These are phyloP conservation scores for Cinchona pubescens DNA, from an alignment of 257 asterid genomes.

Conservation along the genomic window DNA sequence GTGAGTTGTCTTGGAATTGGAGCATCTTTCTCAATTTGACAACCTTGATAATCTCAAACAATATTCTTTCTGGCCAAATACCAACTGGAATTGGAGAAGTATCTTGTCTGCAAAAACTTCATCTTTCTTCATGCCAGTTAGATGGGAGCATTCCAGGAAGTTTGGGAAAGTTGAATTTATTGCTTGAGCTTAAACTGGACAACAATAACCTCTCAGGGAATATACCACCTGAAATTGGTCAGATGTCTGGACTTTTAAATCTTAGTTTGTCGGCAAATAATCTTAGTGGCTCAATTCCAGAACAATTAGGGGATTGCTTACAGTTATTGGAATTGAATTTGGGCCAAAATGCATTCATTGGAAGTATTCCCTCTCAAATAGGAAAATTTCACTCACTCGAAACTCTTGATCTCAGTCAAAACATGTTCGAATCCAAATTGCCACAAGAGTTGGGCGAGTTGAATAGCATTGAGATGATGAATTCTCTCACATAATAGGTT, in stretches of 20 bases:
- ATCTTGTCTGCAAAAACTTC: constrained; percentile 17
- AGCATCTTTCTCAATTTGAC: constrained; percentile 15
- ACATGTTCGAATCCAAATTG: constrained; percentile 26
- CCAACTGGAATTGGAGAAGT: constrained; percentile 26
- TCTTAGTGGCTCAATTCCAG: constrained; percentile 34
- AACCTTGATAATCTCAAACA: constrained; percentile 24
- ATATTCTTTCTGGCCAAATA: constrained; percentile 25
- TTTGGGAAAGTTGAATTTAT: constrained; percentile 18
- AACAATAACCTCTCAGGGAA: constrained; percentile 31
- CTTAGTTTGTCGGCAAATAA: constrained; percentile 25
- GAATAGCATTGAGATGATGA: constrained; percentile 27
- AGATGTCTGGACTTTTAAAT: constrained; percentile 10
- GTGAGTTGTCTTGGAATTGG: no score
- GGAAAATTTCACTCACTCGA: constrained; percentile 20
- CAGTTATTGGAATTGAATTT: constrained; percentile 21
- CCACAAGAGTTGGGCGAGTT: constrained; percentile 19
- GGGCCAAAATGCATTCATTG: constrained; percentile 20
- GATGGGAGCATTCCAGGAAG: no score
- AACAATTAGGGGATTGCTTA: constrained; percentile 24
- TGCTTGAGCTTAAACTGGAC: constrained; percentile 22
- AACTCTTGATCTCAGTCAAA: constrained; percentile 34
- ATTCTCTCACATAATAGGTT: constrained; percentile 35
- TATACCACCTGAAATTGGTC: constrained; percentile 21
- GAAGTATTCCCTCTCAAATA: constrained; percentile 27
- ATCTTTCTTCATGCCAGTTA: constrained; percentile 28